Evolutionary conservation across 257 asterid species (phyloP).

Genomic region (Solanum ahanhuiri): DNA sequence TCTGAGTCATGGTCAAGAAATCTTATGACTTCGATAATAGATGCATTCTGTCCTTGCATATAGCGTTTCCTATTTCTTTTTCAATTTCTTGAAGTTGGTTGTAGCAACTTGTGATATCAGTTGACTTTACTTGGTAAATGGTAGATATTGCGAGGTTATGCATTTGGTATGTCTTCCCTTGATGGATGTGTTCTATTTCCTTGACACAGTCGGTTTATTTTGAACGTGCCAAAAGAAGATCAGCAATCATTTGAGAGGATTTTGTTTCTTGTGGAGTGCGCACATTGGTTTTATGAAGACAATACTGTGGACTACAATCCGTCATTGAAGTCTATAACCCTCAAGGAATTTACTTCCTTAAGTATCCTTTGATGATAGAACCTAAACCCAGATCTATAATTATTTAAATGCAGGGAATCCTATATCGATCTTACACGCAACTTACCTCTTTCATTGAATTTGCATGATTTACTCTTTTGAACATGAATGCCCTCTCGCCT

Average conservation of each 20-base stretch:
- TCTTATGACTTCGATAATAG: neutral
- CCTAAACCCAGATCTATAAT: neutral
- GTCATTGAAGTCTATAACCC: conserved; percentile 79
- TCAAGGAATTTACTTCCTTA: conserved; percentile 86
- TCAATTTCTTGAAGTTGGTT: neutral
- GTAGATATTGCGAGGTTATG: neutral
- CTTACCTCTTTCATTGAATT: neutral
- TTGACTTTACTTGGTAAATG: neutral
- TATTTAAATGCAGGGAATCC: neutral
- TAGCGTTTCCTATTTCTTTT: neutral
- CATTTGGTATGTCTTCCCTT: neutral
- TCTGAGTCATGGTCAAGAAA: neutral
- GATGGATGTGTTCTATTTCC: neutral
- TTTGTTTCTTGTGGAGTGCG: conserved; percentile 93
- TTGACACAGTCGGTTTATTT: conserved; percentile 84
- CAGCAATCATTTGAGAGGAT: conserved; percentile 96
- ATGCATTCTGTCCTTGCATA: neutral
- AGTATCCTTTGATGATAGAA: conserved; percentile 51
- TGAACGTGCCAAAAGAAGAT: conserved; percentile 96
- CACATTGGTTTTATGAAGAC: conserved; percentile 98
- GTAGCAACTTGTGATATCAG: neutral
- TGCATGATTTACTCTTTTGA: neutral
- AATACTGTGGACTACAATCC: conserved; percentile 90
- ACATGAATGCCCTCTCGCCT: neutral
- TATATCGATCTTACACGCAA: neutral